Evolutionary conservation across 2,329 filamentous ascomycete species (phyloP).

Genomic region (Macroventuria anomochaeta): DNA sequence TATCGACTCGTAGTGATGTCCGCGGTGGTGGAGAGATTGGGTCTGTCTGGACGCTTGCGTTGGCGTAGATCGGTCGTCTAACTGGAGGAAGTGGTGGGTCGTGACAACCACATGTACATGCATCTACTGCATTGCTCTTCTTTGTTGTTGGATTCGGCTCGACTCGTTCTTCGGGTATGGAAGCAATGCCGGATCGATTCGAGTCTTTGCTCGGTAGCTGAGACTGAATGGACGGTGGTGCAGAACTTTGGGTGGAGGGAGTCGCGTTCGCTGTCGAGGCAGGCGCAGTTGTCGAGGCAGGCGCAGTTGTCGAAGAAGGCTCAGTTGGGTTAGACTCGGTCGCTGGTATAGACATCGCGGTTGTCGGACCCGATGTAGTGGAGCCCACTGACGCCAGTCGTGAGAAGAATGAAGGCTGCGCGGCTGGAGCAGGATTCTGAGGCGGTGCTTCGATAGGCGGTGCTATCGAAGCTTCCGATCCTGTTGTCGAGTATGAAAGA

Average conservation of each 20-base stretch:
- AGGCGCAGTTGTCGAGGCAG: not conserved
- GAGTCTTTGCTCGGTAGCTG: not conserved
- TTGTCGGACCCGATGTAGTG: not conserved
- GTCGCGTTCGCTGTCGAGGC: not conserved
- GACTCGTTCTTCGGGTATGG: not conserved
- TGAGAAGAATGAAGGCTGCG: conserved; percentile 15
- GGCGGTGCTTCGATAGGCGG: conserved; percentile 19
- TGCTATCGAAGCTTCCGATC: conserved; percentile 28
- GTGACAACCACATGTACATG: conserved; percentile 25
- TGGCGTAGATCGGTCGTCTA: conserved; percentile 22
- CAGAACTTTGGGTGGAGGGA: not conserved
- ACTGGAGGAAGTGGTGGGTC: not conserved
- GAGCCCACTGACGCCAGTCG: not conserved
- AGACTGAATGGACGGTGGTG: not conserved
- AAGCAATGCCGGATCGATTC: not conserved
- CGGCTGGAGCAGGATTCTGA: conserved; percentile 13
- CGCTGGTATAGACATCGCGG: not conserved
- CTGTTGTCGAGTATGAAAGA: conserved; percentile 31
- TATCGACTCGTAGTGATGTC: conserved; percentile 24
- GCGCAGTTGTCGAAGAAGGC: not conserved
- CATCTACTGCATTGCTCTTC: not conserved
- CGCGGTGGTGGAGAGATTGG: conserved; percentile 13
- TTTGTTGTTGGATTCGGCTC: not conserved
- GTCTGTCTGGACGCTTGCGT: conserved; percentile 37
- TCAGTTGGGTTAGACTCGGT: no score